These are phyloP conservation scores for Conticribra weissflogii DNA, from an alignment of 108 stramenopile species.

Conservation along the genomic window DNA sequence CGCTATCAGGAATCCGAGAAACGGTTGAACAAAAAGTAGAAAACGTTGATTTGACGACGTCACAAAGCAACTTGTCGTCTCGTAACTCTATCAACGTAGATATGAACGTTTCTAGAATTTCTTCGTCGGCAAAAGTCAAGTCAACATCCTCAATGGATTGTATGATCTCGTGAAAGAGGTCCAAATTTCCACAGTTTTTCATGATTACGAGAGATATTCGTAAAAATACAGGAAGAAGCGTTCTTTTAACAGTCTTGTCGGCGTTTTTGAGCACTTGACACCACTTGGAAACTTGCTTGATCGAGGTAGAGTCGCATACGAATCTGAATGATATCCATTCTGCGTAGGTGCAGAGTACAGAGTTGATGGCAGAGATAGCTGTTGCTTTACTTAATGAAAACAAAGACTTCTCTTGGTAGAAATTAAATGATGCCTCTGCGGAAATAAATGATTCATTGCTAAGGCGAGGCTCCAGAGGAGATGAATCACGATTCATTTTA, in stretches of 20 bases:
- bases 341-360: constrained; percentile 29
- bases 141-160: constrained; percentile 21
- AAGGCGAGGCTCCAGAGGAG: constrained; percentile 6
- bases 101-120: constrained; percentile 5
- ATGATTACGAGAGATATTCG: constrained; percentile 31
- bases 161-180: constrained; percentile 24
- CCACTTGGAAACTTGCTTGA: constrained; percentile 20
- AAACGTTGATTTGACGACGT: constrained; percentile 20
- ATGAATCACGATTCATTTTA: constrained; percentile 19
- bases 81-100: constrained; percentile 9
- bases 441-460: constrained; percentile 19
- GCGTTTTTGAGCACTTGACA: constrained; percentile 28
- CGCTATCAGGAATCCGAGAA: background rate
- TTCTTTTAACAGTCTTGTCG: constrained; percentile 19
- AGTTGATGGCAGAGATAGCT: constrained; percentile 19
- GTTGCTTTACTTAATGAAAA: constrained; percentile 5
- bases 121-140: constrained; percentile 9
- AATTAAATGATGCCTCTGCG: constrained; percentile 15
- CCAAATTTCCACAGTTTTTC: constrained; percentile 14
- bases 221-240: constrained; percentile 26
- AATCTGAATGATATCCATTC: constrained; percentile 33
- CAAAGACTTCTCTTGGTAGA: constrained; percentile 28
- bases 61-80: constrained; percentile 14
- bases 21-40: constrained; percentile 2
- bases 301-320: constrained; percentile 5